phyloP scores from a whole-genome alignment of 352 stramenopile genomes.

The Pythium vanterpoolii region DNA sequence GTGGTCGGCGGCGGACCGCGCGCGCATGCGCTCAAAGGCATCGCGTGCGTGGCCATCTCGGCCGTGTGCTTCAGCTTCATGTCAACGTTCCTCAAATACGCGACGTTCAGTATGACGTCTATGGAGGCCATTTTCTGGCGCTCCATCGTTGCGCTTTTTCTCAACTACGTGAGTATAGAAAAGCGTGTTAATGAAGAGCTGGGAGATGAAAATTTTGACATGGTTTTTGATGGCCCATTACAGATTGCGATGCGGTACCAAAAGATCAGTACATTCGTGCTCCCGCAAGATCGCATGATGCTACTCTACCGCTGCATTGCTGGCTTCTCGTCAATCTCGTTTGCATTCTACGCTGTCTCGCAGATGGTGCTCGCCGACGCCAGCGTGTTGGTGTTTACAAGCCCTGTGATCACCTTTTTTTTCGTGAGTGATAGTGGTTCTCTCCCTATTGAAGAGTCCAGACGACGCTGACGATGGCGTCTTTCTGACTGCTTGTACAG shows the following conservation, averaged over 20 bases:
- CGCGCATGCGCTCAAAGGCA: constrained; percentile 54
- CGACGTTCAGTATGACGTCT: constrained; percentile 71
- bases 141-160: constrained; percentile 41
- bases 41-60: constrained; percentile 64
- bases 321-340: constrained; percentile 70
- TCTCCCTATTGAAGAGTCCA: background rate
- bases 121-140: constrained; percentile 82
- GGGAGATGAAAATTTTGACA: too few relatives aligned
- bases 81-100: constrained; percentile 79
- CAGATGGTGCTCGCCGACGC: constrained; percentile 78
- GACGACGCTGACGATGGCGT: too few relatives aligned
- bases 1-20: background rate
- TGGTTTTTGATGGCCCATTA: background rate
- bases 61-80: constrained; percentile 83
- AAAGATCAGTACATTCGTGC: constrained; percentile 47
- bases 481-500: constrained; percentile 14
- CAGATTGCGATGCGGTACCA: constrained; percentile 37
- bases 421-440: constrained; percentile 35
- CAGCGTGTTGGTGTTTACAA: constrained; percentile 74
- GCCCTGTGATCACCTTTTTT: constrained; percentile 68
- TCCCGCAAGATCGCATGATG: constrained; percentile 44
- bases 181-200: too few relatives aligned
- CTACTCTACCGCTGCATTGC: constrained; percentile 63
- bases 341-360: constrained; percentile 72
- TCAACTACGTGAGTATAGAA: constrained; percentile 70